These are phyloP conservation scores for Cucurbita moschata DNA, from an alignment of 306 rosid species.

Conservation along the genomic window DNA sequence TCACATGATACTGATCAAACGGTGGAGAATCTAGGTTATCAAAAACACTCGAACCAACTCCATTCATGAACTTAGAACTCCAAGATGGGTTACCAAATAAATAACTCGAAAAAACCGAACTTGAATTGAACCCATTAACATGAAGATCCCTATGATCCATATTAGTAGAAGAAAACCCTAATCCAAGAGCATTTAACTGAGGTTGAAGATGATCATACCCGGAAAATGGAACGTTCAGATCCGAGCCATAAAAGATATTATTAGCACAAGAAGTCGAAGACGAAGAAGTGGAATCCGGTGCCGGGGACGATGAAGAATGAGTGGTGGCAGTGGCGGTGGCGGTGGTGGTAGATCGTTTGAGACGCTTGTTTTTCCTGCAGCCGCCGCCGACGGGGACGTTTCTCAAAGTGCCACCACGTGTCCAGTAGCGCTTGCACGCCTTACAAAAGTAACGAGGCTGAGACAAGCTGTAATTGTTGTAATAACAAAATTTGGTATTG, in stretches of 20 bases:
- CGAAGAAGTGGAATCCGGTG: slow-evolving; percentile 24
- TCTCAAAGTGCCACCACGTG: slow-evolving; percentile 81
- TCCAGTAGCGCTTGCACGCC: slow-evolving; percentile 96
- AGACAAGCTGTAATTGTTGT: slow-evolving; percentile 90
- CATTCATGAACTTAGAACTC: slow-evolving; percentile 33
- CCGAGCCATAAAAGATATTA: slow-evolving; percentile 35
- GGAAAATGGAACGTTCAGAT: slow-evolving; percentile 34
- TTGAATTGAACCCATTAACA: slow-evolving; percentile 16
- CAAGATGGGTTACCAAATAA: slow-evolving; percentile 28
- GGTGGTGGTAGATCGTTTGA: slow-evolving; percentile 15
- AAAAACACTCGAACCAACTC: slow-evolving; percentile 16
- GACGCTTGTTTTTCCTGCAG: slow-evolving; percentile 72
- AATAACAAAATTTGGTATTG: slow-evolving; percentile 94
- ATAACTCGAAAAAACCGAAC: slow-evolving; percentile 29
- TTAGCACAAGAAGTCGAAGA: slow-evolving; percentile 20
- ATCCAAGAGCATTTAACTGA: slow-evolving; percentile 18
- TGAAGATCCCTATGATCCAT: background rate
- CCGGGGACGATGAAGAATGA: slow-evolving; percentile 14
- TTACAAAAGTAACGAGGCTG: slow-evolving; percentile 96
- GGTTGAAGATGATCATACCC: slow-evolving; percentile 41
- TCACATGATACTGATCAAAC: slow-evolving; percentile 16
- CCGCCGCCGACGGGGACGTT: slow-evolving; percentile 95
- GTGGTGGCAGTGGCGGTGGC: background rate
- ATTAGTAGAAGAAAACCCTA: slow-evolving; percentile 42
- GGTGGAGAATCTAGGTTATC: slow-evolving; percentile 19